Base-by-base conservation (phyloP, 2,329 filamentous ascomycete genomes). In the Sporothrix inflata region DNA sequence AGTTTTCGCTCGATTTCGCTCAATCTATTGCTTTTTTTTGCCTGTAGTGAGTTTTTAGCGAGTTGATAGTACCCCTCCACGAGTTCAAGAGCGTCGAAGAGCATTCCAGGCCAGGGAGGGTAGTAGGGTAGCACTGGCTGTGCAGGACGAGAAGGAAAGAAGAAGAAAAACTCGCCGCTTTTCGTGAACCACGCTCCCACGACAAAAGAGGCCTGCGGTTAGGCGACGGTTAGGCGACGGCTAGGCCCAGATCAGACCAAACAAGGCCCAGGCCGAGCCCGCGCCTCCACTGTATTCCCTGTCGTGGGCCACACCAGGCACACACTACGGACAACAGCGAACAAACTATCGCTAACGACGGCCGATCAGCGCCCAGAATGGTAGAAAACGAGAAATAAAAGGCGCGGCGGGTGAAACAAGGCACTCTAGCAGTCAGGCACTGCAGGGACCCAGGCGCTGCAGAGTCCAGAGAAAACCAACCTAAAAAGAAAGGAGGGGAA, bases 331-430 rank as follows among this genome's bases (percentile, higher is more conserved):
- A 34, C 12, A 55, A 30, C n/a, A 55, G 8, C 24, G 27, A 24
- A 24, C 12, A 27, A 57, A 57, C 14, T 57, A 42, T 42, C 57
- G n/a, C 57, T 42, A 40, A 63, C 34, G 19, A 24, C 6, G n/a
- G 34, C n/a, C n/a, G 34, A 63, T 42, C 57, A 42, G 57, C 38
- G 45, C 42, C 42, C 45, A 67, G 27, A 38, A 12, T 7, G 19
- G 19, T 30, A 12, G 45, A 27, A 3, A 34, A 34, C 12, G 38
- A 2, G n/a, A 63, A 21, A 21, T 21, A 7, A 63, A 40, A 63
- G 57, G 34, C 57, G 34, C 38, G 27, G 40, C 65, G 34, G 65
- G 65, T 67, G 65, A 67, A 67, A 67, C 65, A 38, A 38, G 65
- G 65, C 40, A 51, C 65, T 47, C 27, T 21, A 24, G 9, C 19